These are phyloP conservation scores for Reticulascus tulasneorum DNA, from an alignment of 2,329 filamentous ascomycete species.

Conservation along the genomic window DNA sequence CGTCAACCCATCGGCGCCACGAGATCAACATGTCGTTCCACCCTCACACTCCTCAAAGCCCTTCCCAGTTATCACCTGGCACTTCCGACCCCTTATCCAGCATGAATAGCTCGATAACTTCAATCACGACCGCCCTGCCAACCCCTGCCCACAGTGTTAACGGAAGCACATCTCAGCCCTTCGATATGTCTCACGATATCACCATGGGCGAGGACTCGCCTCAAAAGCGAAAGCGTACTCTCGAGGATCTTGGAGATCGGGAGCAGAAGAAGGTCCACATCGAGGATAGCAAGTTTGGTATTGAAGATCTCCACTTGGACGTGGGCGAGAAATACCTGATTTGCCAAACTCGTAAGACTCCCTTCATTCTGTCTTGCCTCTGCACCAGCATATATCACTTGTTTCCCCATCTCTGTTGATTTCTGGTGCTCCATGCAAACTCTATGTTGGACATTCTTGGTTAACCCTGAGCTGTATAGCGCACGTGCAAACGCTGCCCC, in stretches of 20 bases:
- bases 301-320: constrained; percentile 62
- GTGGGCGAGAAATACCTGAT: constrained; percentile 65
- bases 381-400: constrained; percentile 11
- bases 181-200: constrained; percentile 38
- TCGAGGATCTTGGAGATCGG: constrained; percentile 53
- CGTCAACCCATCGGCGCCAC: constrained; percentile 23
- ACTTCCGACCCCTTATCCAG: constrained; percentile 48
- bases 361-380: constrained; percentile 30
- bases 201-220: constrained; percentile 48
- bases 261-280: constrained; percentile 59
- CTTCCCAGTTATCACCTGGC: constrained; percentile 56
- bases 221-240: constrained; percentile 58
- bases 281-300: constrained; percentile 57
- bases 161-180: constrained; percentile 44
- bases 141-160: constrained; percentile 62
- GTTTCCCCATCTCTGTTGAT: constrained; percentile 2
- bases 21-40: constrained; percentile 60
- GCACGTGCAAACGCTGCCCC: constrained; percentile 44
- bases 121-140: constrained; percentile 50
- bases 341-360: constrained; percentile 63
- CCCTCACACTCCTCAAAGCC: constrained; percentile 64
- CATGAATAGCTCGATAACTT: constrained; percentile 48
- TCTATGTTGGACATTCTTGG: constrained; percentile 27
- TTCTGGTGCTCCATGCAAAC: constrained; percentile 11
- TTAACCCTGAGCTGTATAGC: constrained; percentile 45